A percentile compares a stretch with the other conserved stretches of the same genome.
phyloP scores from a whole-genome alignment of 2,329 filamentous ascomycete species.

The Ophiostoma himal-ulmi region DNA sequence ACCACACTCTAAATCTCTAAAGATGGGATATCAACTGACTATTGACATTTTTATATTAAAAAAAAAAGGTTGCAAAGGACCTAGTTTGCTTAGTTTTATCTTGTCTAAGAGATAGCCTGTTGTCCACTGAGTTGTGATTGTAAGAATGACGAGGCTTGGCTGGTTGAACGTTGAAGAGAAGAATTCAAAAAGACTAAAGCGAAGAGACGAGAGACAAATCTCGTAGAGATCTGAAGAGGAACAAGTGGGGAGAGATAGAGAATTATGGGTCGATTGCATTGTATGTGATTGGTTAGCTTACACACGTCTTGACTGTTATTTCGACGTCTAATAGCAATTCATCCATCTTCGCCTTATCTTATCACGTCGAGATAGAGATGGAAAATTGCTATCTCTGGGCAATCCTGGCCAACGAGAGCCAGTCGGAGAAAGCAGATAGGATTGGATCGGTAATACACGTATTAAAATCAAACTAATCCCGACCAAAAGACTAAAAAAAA shows the following conservation, averaged over 20 bases:
- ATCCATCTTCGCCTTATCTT: neutral
- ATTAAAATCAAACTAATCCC: neutral
- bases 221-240: neutral
- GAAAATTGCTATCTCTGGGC: conserved; percentile 1
- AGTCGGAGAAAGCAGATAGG: neutral
- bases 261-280: neutral
- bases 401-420: conserved; percentile 1
- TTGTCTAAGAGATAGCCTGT: neutral
- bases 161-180: neutral
- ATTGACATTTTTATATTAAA: neutral
- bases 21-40: neutral
- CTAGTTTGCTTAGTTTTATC: neutral
- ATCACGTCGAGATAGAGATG: neutral
- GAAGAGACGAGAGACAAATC: neutral
- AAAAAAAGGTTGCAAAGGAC: neutral
- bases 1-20: neutral
- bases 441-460: neutral
- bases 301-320: conserved; percentile 2
- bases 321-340: neutral
- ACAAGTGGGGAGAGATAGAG: neutral
- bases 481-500: conserved; percentile 4
- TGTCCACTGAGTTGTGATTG: neutral
- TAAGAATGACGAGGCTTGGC: neutral
- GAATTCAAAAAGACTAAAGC: neutral
- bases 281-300: neutral